Conservation (phyloP, 2,329 filamentous ascomycete species). For the Neoarthrinium moseri region DNA sequence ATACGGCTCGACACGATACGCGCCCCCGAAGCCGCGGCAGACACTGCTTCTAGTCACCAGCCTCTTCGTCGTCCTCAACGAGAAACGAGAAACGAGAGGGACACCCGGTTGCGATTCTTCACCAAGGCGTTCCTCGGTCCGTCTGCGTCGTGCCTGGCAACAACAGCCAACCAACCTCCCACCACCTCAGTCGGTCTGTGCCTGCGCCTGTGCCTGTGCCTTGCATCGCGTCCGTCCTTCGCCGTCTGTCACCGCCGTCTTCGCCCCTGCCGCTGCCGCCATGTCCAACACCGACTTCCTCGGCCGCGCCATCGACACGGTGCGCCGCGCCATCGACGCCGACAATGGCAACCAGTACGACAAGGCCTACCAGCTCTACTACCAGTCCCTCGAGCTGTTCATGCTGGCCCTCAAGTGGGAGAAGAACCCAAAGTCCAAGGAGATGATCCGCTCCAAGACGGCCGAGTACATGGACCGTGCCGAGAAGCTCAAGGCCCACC, state of each 20-base stretch:
- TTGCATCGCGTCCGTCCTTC: no score
- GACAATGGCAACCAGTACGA: constrained; percentile 97
- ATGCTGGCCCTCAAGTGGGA: constrained; percentile 99
- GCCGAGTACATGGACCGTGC: constrained; percentile 98
- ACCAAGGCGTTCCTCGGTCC: no score
- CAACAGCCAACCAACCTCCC: no score
- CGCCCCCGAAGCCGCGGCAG: no score
- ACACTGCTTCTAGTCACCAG: no score
- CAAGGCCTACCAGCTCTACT: constrained; percentile 95
- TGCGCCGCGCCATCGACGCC: constrained; percentile 95
- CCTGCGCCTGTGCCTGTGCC: no score
- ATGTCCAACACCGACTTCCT: constrained; percentile 98
- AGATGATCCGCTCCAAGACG: constrained; percentile 94
- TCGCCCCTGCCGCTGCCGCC: constrained; percentile 26
- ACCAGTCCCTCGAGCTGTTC: constrained; percentile 93
- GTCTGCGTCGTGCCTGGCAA: no score
- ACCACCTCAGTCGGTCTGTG: no score
- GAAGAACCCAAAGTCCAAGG: constrained; percentile 96
- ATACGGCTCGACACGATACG: no score
- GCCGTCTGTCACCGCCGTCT: neutral
- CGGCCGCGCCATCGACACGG: constrained; percentile 91
- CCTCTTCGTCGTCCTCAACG: no score
- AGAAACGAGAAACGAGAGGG: no score
- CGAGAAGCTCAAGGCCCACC: constrained; percentile 93
- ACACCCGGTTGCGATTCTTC: no score